These are phyloP conservation scores for Colletotrichum sp. DNA, from an alignment of 2,329 filamentous ascomycete species.

Conservation along the genomic window DNA sequence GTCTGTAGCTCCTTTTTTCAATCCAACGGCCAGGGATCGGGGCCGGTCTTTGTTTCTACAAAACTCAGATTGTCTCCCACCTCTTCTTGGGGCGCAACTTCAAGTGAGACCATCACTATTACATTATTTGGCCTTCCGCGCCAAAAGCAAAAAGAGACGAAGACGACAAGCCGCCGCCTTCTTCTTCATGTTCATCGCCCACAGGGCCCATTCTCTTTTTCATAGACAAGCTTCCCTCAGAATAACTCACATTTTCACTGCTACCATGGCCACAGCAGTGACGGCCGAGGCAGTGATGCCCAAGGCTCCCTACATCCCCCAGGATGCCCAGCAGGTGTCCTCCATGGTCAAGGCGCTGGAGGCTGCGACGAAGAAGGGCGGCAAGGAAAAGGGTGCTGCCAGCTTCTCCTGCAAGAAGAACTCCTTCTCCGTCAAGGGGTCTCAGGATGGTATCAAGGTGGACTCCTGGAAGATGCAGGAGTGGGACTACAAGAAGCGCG, in stretches of 20 bases:
- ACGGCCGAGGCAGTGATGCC: constrained; percentile 32
- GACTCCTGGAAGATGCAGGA: constrained; percentile 95
- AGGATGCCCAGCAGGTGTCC: constrained; percentile 72
- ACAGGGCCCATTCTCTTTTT: background rate
- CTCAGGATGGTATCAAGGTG: constrained; percentile 69
- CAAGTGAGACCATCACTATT: background rate
- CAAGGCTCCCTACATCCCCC: constrained; percentile 66
- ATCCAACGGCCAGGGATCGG: background rate
- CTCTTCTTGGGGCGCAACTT: background rate
- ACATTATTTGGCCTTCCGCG: background rate
- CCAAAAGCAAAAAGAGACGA: background rate
- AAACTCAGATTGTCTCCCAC: background rate
- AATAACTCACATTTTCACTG: background rate
- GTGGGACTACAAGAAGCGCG: constrained; percentile 90
- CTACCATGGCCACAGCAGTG: constrained; percentile 5
- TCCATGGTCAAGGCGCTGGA: constrained; percentile 71
- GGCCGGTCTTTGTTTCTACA: background rate
- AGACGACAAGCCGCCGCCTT: background rate
- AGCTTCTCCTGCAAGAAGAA: constrained; percentile 78
- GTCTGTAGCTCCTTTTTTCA: background rate
- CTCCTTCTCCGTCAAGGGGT: constrained; percentile 72
- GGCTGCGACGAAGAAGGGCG: constrained; percentile 55
- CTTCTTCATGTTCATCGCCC: constrained; percentile 5
- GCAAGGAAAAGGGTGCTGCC: constrained; percentile 57
- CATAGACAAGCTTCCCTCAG: constrained; percentile 1